Evolutionary conservation across 371 early-diverging fungal genomes (phyloP), one percentile per base, ranked within the genome.

Genomic region (Apophysomyces elegans): DNA sequence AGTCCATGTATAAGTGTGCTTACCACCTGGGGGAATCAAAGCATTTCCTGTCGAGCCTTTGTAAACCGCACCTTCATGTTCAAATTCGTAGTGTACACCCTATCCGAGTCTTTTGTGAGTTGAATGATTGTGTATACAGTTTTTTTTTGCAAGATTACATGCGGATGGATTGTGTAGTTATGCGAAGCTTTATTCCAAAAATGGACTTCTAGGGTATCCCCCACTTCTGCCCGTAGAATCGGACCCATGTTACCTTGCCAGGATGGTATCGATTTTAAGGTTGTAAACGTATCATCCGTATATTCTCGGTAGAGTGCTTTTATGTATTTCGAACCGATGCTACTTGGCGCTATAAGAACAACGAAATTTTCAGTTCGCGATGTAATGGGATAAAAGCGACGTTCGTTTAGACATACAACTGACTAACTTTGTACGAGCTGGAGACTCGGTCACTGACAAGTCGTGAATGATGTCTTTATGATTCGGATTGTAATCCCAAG

Each of bases 211-310:
- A 84, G 69, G 4, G 78, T 75, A 58, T 86, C 82, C 32, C 80
- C 80, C 8, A 84, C 84, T 70, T 84, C 79, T 6, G 75, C 83
- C 59, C 80, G 77, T 14, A 84, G 57, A 6, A 84, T 72, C 26
- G 84, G 84, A 0, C 84, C 84, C 74, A 86, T 74, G 41, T 75
- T 59, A 1, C 80, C 83, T 54, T 80, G 80, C 86, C 86, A 78
- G 47, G 69, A 56, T 26, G 68, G 67, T 11, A 63, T 56, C 8
- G 62, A 39, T 35, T 70, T 69, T 39, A 62, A 64, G 8, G 65
- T 47, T 1, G 61, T 70, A 65, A 64, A 86, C 13, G 65, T 72
- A 0, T 39, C 67, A 69, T 86, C 83, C 6, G 73, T 74, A 44
- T 86, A 86, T 74, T 84, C 80, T 37, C 72, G 59, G 58, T 81